Base-by-base conservation (phyloP, 176 grass and related monocot genomes). In the Melocanna baccifera region DNA sequence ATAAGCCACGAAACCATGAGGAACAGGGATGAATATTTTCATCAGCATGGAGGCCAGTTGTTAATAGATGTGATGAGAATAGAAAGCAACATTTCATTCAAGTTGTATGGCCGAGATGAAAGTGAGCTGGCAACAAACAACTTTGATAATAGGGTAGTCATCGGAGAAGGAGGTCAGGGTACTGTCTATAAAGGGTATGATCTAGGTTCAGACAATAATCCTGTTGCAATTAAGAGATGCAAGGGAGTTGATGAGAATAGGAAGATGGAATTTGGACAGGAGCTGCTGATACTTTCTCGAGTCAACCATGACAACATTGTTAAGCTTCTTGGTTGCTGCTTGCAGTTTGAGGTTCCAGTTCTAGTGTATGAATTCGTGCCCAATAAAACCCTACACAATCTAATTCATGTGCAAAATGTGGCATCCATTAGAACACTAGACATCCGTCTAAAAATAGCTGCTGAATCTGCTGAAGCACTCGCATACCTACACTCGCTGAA, bases 251-350 rank as follows among this genome's bases (percentile, higher is more conserved):
- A 82, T 48, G 78, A 82, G 39, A 83, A 1, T 18, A 75, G 65
- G 12, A 82, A 16, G 55, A 52, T 20, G 16, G 86, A 88, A 52
- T 88, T 82, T 28, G 79, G 62, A 11, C 41, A 88, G 30, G 86
- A 88, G 22, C 52, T 88, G 9, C 86, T 83, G 25, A 87, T 87
- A 34, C 72, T 82, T 19, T 87, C 57, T 13, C 71, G 52, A 46
- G 72, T 87, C 0, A 85, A 56, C 14, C 83, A 85, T 45, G 36
- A 57, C 2, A 77, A 85, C 19, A 85, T 85, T 4, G 86, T 87
- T 3, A 68, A 88, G 11, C 63, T 88, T 76, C 32, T 88, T 3
- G 86, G 86, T 83, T 82, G 79, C 14, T 82, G 85, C 16, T 19
- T 85, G 64, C 74, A 85, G 51, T 78, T 85, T 34, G 74, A 85